Base-by-base conservation (phyloP, 306 rosid genomes). In the Quercus robur region DNA sequence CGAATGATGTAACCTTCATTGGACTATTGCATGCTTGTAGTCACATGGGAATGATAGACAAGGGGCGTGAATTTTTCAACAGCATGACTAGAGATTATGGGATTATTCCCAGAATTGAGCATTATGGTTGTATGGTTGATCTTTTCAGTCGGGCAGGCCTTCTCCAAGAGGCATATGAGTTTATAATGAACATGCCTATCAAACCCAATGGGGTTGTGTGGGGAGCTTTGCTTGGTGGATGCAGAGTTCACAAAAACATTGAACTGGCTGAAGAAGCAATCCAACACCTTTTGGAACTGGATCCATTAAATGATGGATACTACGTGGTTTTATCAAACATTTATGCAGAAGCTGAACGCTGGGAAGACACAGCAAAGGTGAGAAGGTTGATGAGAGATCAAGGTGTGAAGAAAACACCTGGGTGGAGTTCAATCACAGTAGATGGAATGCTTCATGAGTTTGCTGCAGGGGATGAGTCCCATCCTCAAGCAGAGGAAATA, bases 71-170 rank as follows among this genome's bases (percentile, higher is more conserved):
- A 33, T 82, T 81, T 77, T 83, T 89, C 49, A 30, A 78, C 19
- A 79, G 81, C 59, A 89, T 89, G 89, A 81, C 84, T 75, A 70
- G 61, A n/a, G 91, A 85, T 52, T 85, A 85, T 74, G 88, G 82
- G 38, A 54, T 87, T 62, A 72, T 81, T 74, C 92, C 90, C 6
- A 70, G 61, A 66, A 87, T 86, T 56, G 93, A 89, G 80, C 90
- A 89, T 78, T 89, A 81, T 67, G 90, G 90, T 46, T 89, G 90
- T 74, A 85, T 89, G 89, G 90, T 87, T 63, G 93, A 89, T 87
- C 81, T 87, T n/a, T 74, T 81, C 26, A 89, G 90, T 44, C 79
- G 87, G 15, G 89, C 90, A 73, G 87, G 93, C 57, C 84, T 85
- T 35, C 85, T 89, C 63, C 77, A 81, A 70, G 89, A 89, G 78